These are phyloP conservation scores for Hortaea werneckii DNA, from an alignment of 2,329 filamentous ascomycete genomes.

Conservation along the genomic window DNA sequence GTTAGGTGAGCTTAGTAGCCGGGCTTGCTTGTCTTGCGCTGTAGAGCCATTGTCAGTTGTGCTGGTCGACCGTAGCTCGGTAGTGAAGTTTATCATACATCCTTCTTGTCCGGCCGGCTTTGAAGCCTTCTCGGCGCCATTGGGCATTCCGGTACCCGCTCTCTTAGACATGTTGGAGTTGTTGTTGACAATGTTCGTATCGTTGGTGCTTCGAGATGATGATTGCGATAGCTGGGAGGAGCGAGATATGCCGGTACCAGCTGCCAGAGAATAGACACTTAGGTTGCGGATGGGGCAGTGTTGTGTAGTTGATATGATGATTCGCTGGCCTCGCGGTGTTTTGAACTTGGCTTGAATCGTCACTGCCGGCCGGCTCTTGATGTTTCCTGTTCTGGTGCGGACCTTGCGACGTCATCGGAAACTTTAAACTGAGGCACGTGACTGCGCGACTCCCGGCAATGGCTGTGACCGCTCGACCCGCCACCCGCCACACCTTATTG, in stretches of 20 bases:
- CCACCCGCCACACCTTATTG: no score
- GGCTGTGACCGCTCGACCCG: neutral
- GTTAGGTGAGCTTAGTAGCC: conserved; percentile 54
- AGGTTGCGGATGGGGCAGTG: no score
- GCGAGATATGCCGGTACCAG: neutral
- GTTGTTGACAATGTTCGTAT: neutral
- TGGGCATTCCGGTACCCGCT: conserved; percentile 49
- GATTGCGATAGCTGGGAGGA: neutral
- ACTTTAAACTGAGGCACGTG: neutral
- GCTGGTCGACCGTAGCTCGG: neutral
- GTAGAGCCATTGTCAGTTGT: conserved; percentile 20
- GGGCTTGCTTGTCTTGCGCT: conserved; percentile 68
- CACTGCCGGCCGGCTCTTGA: neutral
- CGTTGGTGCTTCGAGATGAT: neutral
- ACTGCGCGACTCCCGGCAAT: neutral
- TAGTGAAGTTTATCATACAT: conserved; percentile 29
- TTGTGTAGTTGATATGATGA: neutral
- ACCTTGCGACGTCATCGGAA: neutral
- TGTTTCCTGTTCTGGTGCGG: neutral
- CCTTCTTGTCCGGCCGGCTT: conserved; percentile 29
- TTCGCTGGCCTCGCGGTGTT: neutral
- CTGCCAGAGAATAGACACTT: no score
- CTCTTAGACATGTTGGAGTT: conserved; percentile 51
- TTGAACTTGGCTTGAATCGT: neutral
- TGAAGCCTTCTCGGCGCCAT: conserved; percentile 39